Evolutionary conservation across 2,329 filamentous ascomycete species (phyloP).

Genomic region (Ophiostoma fasciatum): DNA sequence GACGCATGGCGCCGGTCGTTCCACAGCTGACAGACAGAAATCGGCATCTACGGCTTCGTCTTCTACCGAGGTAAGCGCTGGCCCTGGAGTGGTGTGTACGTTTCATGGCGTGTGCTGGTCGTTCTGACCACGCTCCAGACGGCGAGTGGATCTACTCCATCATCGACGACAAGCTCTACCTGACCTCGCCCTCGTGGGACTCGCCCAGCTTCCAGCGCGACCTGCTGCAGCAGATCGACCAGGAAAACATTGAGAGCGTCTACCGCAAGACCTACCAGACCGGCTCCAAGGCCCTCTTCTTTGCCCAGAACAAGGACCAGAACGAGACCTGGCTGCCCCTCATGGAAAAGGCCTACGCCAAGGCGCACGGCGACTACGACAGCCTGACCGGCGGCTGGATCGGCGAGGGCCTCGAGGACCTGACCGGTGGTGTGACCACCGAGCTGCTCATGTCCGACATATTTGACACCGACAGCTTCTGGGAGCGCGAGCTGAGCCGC

Average conservation of each 20-base stretch:
- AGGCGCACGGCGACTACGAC: slow-evolving; percentile 65
- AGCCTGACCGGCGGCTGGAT: slow-evolving; percentile 59
- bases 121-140: no score
- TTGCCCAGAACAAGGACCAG: slow-evolving; percentile 57
- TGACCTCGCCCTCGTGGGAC: slow-evolving; percentile 71
- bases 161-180: slow-evolving; percentile 78
- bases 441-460: slow-evolving; percentile 54
- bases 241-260: slow-evolving; percentile 47
- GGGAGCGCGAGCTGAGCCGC: slow-evolving; percentile 61
- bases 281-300: slow-evolving; percentile 60
- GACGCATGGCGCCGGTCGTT: no score
- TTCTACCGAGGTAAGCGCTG: slow-evolving; percentile 59
- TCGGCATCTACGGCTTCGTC: slow-evolving; percentile 82
- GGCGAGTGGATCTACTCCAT: slow-evolving; percentile 88
- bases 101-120: no score
- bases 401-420: slow-evolving; percentile 43
- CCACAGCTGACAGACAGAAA: no score
- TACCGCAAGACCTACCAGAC: slow-evolving; percentile 59
- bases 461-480: slow-evolving; percentile 62
- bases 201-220: slow-evolving; percentile 61
- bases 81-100: no score
- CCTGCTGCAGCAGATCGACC: slow-evolving; percentile 59
- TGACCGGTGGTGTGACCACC: slow-evolving; percentile 51
- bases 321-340: slow-evolving; percentile 72
- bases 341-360: slow-evolving; percentile 68